Conservation (phyloP, 257 asterid genomes). For the Plantago major region DNA sequence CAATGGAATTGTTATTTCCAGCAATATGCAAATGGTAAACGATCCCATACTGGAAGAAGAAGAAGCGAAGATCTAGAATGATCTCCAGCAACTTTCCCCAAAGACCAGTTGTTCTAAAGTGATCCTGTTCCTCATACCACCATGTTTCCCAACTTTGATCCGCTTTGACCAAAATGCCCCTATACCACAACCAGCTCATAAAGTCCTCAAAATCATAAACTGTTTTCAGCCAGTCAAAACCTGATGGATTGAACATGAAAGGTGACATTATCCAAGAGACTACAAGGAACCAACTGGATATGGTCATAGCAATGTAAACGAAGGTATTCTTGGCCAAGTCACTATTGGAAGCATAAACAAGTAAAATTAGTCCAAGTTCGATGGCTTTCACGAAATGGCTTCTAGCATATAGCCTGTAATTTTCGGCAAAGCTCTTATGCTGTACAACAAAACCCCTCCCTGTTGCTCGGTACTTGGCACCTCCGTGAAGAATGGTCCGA, state of each 20-base stretch:
- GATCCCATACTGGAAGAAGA: constrained; percentile 92
- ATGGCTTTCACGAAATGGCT: constrained; percentile 97
- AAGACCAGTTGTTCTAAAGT: constrained; percentile 84
- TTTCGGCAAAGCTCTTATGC: constrained; percentile 81
- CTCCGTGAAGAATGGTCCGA: constrained; percentile 88
- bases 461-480: constrained; percentile 92
- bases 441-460: constrained; percentile 96
- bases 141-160: constrained; percentile 93
- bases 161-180: constrained; percentile 68
- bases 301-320: constrained; percentile 72
- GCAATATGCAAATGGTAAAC: constrained; percentile 76
- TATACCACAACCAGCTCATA: constrained; percentile 80
- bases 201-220: constrained; percentile 86
- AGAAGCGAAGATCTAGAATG: constrained; percentile 80
- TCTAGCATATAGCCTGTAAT: constrained; percentile 77
- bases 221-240: constrained; percentile 93
- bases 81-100: constrained; percentile 96
- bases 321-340: constrained; percentile 41
- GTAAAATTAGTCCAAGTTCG: constrained; percentile 80
- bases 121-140: constrained; percentile 97
- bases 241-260: constrained; percentile 82
- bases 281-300: constrained; percentile 92
- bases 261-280: constrained; percentile 90
- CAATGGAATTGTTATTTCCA: constrained; percentile 39
- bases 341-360: constrained; percentile 71